Conservation (phyloP, 164 flowering plant genomes). For the Dillenia suffruticosa region DNA sequence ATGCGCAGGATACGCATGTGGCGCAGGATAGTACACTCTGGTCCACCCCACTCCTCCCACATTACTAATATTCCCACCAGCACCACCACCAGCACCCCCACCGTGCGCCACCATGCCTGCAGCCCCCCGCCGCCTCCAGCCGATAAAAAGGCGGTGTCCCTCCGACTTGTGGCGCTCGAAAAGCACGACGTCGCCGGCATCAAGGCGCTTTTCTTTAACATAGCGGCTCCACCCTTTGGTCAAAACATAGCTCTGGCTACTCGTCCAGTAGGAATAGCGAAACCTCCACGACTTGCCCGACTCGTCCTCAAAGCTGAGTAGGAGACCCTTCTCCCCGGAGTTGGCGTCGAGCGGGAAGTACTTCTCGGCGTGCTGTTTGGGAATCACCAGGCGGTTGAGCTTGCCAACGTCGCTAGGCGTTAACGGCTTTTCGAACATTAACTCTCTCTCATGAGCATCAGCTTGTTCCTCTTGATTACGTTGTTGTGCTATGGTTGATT, state of each 20-base stretch:
- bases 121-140: constrained; percentile 56
- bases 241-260: constrained; percentile 92
- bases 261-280: constrained; percentile 91
- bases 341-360: constrained; percentile 61
- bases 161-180: constrained; percentile 42
- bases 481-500: background rate
- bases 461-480: constrained; percentile 3
- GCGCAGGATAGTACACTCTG: constrained; percentile 23
- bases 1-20: constrained; percentile 37
- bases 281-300: constrained; percentile 71
- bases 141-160: constrained; percentile 42
- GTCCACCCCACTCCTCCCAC: constrained; percentile 21
- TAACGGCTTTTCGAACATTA: constrained; percentile 81
- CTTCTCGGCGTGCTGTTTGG: constrained; percentile 93
- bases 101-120: constrained; percentile 10
- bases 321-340: constrained; percentile 50
- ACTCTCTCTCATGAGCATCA: constrained; percentile 24
- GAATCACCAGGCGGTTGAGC: constrained; percentile 91
- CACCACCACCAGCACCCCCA: background rate
- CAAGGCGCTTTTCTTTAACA: constrained; percentile 83
- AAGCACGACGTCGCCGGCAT: constrained; percentile 76
- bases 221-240: constrained; percentile 96
- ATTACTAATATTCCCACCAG: too few relatives aligned
- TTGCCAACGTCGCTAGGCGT: constrained; percentile 98
- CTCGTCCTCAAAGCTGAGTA: constrained; percentile 82